Percentiles rank a stretch among this genome's conserved stretches.
Evolutionary conservation across 805 yeast species (phyloP).

Genomic region (Yarrowia divulgata): DNA sequence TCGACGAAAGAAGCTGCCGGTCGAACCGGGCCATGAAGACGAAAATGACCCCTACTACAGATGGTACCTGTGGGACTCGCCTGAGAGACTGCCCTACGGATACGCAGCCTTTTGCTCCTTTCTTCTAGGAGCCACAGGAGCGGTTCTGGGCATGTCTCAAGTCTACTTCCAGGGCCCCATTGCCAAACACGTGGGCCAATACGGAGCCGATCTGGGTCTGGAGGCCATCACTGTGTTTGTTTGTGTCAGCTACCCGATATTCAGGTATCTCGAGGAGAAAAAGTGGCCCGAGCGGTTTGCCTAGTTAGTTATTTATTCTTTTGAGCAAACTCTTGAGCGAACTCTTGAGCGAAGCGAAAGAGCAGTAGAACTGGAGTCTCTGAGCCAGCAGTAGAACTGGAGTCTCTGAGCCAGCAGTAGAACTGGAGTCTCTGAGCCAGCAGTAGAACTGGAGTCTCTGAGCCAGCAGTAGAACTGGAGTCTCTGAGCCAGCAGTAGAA

Average conservation of each 20-base stretch:
- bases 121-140: constrained; percentile 76
- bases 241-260: constrained; percentile 60
- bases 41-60: constrained; percentile 61
- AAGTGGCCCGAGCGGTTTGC: constrained; percentile 42
- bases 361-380: too few species aligned
- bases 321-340: too few species aligned
- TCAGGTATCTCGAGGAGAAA: constrained; percentile 71
- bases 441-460: too few species aligned
- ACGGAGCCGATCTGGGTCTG: constrained; percentile 83
- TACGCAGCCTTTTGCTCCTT: constrained; percentile 74
- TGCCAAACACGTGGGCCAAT: constrained; percentile 67
- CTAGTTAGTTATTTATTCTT: not conserved
- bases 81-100: constrained; percentile 67
- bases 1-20: constrained; percentile 58
- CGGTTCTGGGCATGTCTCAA: constrained; percentile 87
- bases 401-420: too few species aligned
- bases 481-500: too few species aligned
- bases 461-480: too few species aligned
- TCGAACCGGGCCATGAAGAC: constrained; percentile 41
- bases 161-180: constrained; percentile 82
- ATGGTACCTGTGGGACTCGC: constrained; percentile 77
- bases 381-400: too few species aligned
- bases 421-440: too few species aligned
- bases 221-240: constrained; percentile 70
- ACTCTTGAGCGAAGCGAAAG: too few species aligned